Evolutionary conservation across 768 basidiomycete species (phyloP).

Genomic region (Lentinus brumalis): DNA sequence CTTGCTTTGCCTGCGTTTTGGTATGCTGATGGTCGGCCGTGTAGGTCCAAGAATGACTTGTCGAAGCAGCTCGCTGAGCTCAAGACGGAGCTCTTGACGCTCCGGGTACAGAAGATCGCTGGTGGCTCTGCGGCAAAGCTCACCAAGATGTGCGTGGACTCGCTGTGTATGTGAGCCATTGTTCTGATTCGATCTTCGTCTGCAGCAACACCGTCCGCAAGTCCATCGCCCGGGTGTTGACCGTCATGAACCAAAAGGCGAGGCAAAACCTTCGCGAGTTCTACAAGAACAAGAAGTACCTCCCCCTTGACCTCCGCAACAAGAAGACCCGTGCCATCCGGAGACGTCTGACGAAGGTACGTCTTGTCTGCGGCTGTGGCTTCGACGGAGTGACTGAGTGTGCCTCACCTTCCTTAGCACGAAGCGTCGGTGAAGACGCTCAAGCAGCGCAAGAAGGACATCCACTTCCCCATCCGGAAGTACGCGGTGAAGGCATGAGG

Average conservation of each 20-base stretch:
- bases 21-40: neutral
- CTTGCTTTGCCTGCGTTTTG: neutral
- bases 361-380: neutral
- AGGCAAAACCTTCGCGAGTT: conserved; percentile 96
- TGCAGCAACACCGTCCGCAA: conserved; percentile 92
- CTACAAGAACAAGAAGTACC: conserved; percentile 96
- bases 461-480: conserved; percentile 91
- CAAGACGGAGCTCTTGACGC: conserved; percentile 90
- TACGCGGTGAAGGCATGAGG: conserved; percentile 92
- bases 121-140: conserved; percentile 95
- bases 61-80: conserved; percentile 90
- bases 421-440: conserved; percentile 85
- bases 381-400: neutral
- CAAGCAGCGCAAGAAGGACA: conserved; percentile 92
- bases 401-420: conserved; percentile 47
- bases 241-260: conserved; percentile 98
- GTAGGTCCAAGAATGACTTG: conserved; percentile 96
- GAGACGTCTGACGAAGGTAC: conserved; percentile 86
- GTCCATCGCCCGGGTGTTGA: conserved; percentile 96
- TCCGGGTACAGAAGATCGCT: conserved; percentile 98
- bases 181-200: neutral
- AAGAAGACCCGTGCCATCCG: conserved; percentile 99
- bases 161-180: neutral
- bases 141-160: conserved; percentile 85
- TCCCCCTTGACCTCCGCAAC: conserved; percentile 94